A percentile compares a stretch with the other conserved stretches of the same genome.
These are phyloP conservation scores for Penicillium nucicola DNA, from an alignment of 495 filamentous ascomycete genomes.

Conservation along the genomic window DNA sequence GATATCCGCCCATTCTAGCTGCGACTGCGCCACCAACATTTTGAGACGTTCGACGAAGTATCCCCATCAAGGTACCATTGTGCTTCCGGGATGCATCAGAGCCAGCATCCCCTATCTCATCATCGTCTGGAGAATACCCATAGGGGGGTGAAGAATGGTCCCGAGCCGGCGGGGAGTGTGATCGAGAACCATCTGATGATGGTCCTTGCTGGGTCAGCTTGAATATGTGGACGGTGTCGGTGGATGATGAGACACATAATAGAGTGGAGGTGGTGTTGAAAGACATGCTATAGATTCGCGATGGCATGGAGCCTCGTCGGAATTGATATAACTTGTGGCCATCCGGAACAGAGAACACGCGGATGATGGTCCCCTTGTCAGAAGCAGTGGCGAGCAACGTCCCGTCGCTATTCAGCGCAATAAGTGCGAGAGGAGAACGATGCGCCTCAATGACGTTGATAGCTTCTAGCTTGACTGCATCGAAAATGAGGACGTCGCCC, in stretches of 20 bases:
- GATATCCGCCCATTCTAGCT: constrained; percentile 83
- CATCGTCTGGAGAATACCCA: constrained; percentile 35
- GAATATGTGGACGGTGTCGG: constrained; percentile 97
- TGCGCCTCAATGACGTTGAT: constrained; percentile 93
- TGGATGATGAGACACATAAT: constrained; percentile 91
- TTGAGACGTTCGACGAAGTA: constrained; percentile 95
- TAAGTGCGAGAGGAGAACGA: constrained; percentile 83
- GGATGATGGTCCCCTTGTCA: constrained; percentile 95
- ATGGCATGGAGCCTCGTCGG: constrained; percentile 87
- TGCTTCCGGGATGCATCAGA: constrained; percentile 44
- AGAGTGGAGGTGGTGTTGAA: constrained; percentile 93
- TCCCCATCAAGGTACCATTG: constrained; percentile 73
- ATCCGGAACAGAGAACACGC: constrained; percentile 86
- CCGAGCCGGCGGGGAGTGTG: constrained; percentile 29
- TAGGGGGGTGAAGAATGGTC: constrained; percentile 38
- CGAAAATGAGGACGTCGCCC: constrained; percentile 92
- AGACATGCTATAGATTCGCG: constrained; percentile 97
- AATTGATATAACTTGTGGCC: constrained; percentile 95
- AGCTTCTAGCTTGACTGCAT: constrained; percentile 79
- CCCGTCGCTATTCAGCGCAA: constrained; percentile 87
- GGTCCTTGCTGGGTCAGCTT: constrained; percentile 55
- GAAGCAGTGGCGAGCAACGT: constrained; percentile 93
- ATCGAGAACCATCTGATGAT: constrained; percentile 29
- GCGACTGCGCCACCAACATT: constrained; percentile 88
- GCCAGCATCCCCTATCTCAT: constrained; percentile 26